A percentile compares a stretch with the other conserved stretches of the same genome.
phyloP scores from a whole-genome alignment of 2,329 filamentous ascomycete species.

The Pestalotiopsis sp. region DNA sequence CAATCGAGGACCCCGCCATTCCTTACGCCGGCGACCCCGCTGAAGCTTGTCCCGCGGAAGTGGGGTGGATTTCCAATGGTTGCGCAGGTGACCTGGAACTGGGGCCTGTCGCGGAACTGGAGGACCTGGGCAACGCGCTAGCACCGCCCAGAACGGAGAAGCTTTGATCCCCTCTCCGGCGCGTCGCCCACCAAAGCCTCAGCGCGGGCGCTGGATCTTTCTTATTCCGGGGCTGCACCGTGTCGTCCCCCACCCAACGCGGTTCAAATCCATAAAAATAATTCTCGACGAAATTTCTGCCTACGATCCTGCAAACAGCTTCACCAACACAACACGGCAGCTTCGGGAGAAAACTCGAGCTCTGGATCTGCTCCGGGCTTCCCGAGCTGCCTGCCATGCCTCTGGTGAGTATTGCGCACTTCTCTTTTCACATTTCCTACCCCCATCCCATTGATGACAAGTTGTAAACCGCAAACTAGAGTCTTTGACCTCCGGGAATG shows the following conservation, averaged over 20 bases:
- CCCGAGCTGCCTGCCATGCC: not conserved
- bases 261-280: slow-evolving; percentile 15
- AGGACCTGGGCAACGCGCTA: no score
- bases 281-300: slow-evolving; percentile 17
- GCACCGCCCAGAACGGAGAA: slow-evolving; percentile 4
- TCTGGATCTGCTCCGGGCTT: not conserved
- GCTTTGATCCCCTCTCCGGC: slow-evolving; percentile 9
- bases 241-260: slow-evolving; percentile 5
- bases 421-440: slow-evolving; percentile 14
- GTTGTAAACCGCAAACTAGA: slow-evolving; percentile 79
- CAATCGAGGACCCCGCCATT: not conserved
- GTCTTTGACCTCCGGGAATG: slow-evolving; percentile 90
- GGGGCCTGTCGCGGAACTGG: no score
- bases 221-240: slow-evolving; percentile 13
- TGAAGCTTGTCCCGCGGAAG: slow-evolving; percentile 3
- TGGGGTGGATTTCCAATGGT: not conserved
- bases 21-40: not conserved
- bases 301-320: slow-evolving; percentile 8
- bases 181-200: not conserved
- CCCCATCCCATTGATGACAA: slow-evolving; percentile 70
- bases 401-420: slow-evolving; percentile 18
- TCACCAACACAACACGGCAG: slow-evolving; percentile 12
- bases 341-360: not conserved
- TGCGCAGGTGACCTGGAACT: not conserved
- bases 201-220: slow-evolving; percentile 12